These are phyloP conservation scores for Canna indica DNA, from an alignment of 176 grass and related monocot genomes.

Conservation along the genomic window DNA sequence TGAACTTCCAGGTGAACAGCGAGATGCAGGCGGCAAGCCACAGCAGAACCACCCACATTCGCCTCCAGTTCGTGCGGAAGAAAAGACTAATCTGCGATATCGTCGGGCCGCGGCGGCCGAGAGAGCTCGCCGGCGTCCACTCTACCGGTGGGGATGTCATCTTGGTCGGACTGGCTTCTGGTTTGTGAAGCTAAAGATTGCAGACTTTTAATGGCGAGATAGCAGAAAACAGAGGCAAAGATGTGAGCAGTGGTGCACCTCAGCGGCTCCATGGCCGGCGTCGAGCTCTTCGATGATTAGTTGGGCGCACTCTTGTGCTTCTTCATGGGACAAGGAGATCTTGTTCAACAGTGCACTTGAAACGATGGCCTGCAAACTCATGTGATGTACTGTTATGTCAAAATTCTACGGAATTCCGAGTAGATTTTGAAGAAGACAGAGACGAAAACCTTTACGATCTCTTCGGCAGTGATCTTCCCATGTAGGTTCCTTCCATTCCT, in stretches of 20 bases:
- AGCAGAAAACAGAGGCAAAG: neutral
- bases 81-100: slow-evolving; percentile 10
- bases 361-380: slow-evolving; percentile 28
- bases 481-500: neutral
- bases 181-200: neutral
- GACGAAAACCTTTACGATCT: neutral
- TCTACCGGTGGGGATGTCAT: neutral
- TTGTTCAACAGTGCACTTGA: slow-evolving; percentile 28
- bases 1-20: slow-evolving; percentile 63
- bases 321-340: slow-evolving; percentile 28
- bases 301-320: slow-evolving; percentile 27
- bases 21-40: slow-evolving; percentile 41
- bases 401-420: neutral
- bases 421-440: neutral
- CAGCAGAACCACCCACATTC: slow-evolving; percentile 30
- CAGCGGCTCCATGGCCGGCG: slow-evolving; percentile 20
- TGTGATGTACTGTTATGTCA: neutral
- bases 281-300: slow-evolving; percentile 33
- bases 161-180: neutral
- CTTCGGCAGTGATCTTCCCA: neutral
- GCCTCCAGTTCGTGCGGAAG: slow-evolving; percentile 46
- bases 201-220: neutral
- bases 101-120: no score
- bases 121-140: neutral
- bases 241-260: slow-evolving; percentile 13